phyloP scores from a whole-genome alignment of 345 rosid genomes.

The Mallotus nudiflorus region DNA sequence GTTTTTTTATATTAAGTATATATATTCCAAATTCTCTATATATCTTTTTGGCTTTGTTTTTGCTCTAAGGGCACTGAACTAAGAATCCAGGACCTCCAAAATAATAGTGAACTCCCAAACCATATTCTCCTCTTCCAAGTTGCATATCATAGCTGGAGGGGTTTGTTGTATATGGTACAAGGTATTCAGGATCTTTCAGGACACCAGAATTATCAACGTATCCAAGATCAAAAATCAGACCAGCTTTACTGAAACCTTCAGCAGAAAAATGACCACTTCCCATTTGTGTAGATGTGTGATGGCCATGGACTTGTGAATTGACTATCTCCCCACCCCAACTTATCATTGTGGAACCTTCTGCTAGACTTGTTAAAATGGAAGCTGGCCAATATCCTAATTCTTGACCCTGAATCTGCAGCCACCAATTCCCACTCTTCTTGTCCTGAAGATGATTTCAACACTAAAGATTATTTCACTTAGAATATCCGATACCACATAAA shows the following conservation, averaged over 20 bases:
- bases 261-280: slow-evolving; percentile 15
- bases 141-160: not conserved
- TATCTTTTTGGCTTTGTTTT: too few relatives aligned
- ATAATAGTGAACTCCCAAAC: not conserved
- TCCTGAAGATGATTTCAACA: too few relatives aligned
- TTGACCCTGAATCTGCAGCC: not conserved
- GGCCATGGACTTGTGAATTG: not conserved
- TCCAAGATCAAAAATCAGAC: not conserved
- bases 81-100: slow-evolving; percentile 21
- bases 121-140: not conserved
- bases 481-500: too few relatives aligned
- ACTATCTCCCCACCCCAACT: slow-evolving; percentile 7
- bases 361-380: not conserved
- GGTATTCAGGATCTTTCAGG: not conserved
- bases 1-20: too few relatives aligned
- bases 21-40: too few relatives aligned
- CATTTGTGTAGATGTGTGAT: slow-evolving; percentile 13
- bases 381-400: slow-evolving; percentile 17
- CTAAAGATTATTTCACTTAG: too few relatives aligned
- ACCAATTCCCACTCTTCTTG: not conserved
- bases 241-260: slow-evolving; percentile 14
- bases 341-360: not conserved
- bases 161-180: not conserved
- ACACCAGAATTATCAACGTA: not conserved
- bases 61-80: not conserved